Evolutionary conservation across 805 yeast genomes (phyloP), one percentile per base, ranked within the genome.

Genomic region (Pichia occidentalis): DNA sequence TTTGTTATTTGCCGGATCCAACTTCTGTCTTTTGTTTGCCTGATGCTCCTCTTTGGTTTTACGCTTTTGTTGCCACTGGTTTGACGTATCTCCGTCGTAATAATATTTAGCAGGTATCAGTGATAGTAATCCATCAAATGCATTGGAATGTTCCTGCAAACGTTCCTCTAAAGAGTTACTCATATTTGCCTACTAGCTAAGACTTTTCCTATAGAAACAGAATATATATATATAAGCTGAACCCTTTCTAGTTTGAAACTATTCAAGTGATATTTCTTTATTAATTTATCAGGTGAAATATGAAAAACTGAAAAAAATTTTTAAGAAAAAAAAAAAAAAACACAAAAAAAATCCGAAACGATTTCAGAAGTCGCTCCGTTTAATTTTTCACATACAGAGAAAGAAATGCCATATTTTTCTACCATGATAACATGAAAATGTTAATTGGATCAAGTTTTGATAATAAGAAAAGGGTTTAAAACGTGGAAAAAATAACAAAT

Each of bases 31-130:
- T 55, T 82, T 83, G 46, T 73, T 77, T 36, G 64, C 68, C 47
- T 68, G 74, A 16, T 68, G 60, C 48, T 85, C 86, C 37, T 70
- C 75, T 50, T 81, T 83, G 22, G 76, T 60, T 61, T 79, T 74
- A 65, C 86, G 85, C 64, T 78, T 84, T 50, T 80, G 81, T 50
- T 80, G 79, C 97, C 97, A 88, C 61, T 90, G 97, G 36, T 80
- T 80, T 51, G 81, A 78, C 2, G 90, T 80, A 42, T 85, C 90
- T 27, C 84, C 95, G 58, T 88, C 96, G 57, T 85, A 87, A 58
- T 90, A 90, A 54, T 82, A 87, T 55, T 87, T 86, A 3, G 97
- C 95, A 3, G 97, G 97, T 42, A 90, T 88, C 59, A 90, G 66
- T 16, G 96, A 85, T 42, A 90, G 67, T 36, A 90, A 66, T 18